phyloP scores from a whole-genome alignment of 345 rosid species.

The Boechera retrofracta region DNA sequence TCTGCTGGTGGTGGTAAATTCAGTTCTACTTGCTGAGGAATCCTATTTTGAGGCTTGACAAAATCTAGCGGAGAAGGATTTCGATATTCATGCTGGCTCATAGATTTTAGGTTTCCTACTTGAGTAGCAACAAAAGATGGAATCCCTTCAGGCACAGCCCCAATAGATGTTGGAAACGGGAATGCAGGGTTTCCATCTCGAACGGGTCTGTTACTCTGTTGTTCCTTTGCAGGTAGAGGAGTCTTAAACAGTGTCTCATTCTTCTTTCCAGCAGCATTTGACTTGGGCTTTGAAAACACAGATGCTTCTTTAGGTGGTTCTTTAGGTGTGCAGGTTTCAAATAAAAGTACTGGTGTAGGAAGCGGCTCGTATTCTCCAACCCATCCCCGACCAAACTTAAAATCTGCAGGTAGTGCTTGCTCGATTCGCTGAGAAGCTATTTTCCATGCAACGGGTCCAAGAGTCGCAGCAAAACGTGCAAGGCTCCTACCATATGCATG shows the following conservation, averaged over 20 bases:
- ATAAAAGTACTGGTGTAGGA: constrained; percentile 75
- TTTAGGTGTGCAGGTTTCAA: constrained; percentile 54
- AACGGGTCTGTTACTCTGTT: constrained; percentile 37
- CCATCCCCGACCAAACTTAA: constrained; percentile 88
- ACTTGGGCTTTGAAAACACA: constrained; percentile 47
- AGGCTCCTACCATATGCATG: constrained; percentile 82
- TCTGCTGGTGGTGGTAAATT: constrained; percentile 68
- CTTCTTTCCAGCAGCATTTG: constrained; percentile 45
- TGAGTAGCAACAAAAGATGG: constrained; percentile 48
- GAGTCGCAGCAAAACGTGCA: constrained; percentile 84
- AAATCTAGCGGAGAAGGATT: constrained; percentile 48
- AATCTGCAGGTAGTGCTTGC: constrained; percentile 67
- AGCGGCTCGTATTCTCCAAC: constrained; percentile 91
- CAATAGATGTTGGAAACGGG: constrained; percentile 48
- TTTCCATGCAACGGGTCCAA: constrained; percentile 86
- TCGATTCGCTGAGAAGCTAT: constrained; percentile 82
- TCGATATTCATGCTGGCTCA: constrained; percentile 48
- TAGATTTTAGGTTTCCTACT: constrained; percentile 43
- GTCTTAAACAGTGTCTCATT: constrained; percentile 44
- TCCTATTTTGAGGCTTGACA: constrained; percentile 55
- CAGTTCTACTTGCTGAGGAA: constrained; percentile 74
- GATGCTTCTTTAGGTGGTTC: constrained; percentile 48
- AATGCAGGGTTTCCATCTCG: constrained; percentile 50
- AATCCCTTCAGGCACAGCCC: constrained; percentile 49
- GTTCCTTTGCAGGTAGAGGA: constrained; percentile 46